Percentiles rank a stretch among this genome's conserved stretches.
Conservation (phyloP, 2,329 filamentous ascomycete species). For the Arthroderma sp. region DNA sequence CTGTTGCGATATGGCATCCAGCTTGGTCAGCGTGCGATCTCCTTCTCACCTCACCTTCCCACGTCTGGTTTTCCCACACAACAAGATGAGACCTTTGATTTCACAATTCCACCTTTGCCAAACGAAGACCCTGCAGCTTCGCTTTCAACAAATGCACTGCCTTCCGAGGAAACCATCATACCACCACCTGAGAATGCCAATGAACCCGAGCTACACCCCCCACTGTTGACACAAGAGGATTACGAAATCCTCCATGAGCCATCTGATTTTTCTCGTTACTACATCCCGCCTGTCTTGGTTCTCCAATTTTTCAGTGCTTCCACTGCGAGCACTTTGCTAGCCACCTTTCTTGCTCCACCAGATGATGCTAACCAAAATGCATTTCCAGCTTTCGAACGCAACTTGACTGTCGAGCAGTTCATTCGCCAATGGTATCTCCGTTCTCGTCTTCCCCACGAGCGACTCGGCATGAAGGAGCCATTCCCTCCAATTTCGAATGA, state of each 20-base stretch:
- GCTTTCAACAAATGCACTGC: neutral
- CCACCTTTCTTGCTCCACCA: slow-evolving; percentile 9
- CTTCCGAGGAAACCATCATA: neutral
- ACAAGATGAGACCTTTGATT: neutral
- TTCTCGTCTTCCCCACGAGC: slow-evolving; percentile 16
- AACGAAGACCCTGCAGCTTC: neutral
- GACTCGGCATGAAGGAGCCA: slow-evolving; percentile 3
- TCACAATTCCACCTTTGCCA: neutral
- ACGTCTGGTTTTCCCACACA: neutral
- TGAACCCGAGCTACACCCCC: neutral
- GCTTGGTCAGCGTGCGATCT: neutral
- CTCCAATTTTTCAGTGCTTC: slow-evolving; percentile 7
- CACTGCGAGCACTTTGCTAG: slow-evolving; percentile 11
- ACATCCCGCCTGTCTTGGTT: slow-evolving; percentile 8
- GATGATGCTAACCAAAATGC: slow-evolving; percentile 13
- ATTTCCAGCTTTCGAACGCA: slow-evolving; percentile 28
- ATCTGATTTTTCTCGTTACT: slow-evolving; percentile 11
- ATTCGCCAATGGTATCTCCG: slow-evolving; percentile 31
- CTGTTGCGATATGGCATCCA: slow-evolving; percentile 2
- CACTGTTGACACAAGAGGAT: slow-evolving; percentile 8
- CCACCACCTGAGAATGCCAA: neutral
- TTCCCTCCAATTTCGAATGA: slow-evolving; percentile 19
- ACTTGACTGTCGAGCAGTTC: slow-evolving; percentile 34
- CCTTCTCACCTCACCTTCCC: neutral
- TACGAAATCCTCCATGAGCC: slow-evolving; percentile 9